Base-by-base conservation (phyloP, 148 eudicot species). In the Persicaria maculosa region DNA sequence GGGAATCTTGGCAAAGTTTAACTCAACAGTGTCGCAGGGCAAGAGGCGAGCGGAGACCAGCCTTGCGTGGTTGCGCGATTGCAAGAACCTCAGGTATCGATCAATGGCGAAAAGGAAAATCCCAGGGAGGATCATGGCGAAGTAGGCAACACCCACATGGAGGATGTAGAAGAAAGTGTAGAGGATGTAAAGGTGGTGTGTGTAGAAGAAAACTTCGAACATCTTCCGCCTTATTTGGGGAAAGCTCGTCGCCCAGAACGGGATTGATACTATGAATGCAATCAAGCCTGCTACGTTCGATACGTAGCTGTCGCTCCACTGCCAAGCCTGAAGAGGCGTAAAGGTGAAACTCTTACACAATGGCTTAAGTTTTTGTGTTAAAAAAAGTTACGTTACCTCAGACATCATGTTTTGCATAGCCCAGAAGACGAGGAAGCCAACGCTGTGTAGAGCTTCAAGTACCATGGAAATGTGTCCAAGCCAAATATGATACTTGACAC, bases 401-500 rank as follows among this genome's bases (percentile, higher is more conserved):
- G 71, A 47, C 74, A 83, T 73, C 50, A 81, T 81, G 50, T 76
- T 72, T 53, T 81, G 77, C 70, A 85, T 79, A 20, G 75, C 75
- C 81, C 84, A 88, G 72, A 84, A 88, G 76, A 84, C 81, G 19
- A 88, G 17, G 79, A 85, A 88, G 15, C 89, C 91, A 53, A 75
- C 70, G 44, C 85, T 82, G 47, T 88, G 91, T 43, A 79, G 71
- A 16, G 83, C 77, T 48, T 85, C 82, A 31, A 86, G 84, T 44
- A 85, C 62, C 84, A 82, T 88, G 54, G 85, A 85, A 14, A 80
- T 74, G 72, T 88, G 91, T 2, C 91, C 91, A 48, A 88, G 76
- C 91, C 91, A 88, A 22, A 88, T 84, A 79, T 88, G 91, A 57
- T 88, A 88, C 68, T 88, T 88, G 78, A 88, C 79, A 79, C 91